These are phyloP conservation scores for Sanghuangporus weigelae DNA, from an alignment of 1,284 basidiomycete genomes.

Conservation along the genomic window DNA sequence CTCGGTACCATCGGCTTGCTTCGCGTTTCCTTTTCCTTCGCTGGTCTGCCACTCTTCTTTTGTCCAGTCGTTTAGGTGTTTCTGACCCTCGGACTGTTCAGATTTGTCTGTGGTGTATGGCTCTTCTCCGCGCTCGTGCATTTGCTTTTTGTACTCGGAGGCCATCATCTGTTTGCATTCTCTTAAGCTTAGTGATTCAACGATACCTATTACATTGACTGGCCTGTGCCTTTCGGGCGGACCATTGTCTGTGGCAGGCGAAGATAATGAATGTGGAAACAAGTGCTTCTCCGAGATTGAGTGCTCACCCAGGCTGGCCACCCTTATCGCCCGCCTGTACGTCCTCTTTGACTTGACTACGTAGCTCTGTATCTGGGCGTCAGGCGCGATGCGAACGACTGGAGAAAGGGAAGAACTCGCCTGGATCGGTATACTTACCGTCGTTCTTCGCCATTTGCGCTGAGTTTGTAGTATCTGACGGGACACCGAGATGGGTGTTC, in stretches of 20 bases:
- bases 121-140: constrained; percentile 16
- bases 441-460: constrained; percentile 13
- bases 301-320: constrained; percentile 14
- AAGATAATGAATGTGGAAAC: not conserved
- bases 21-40: constrained; percentile 12
- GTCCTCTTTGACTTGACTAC: constrained; percentile 15
- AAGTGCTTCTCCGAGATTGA: not conserved
- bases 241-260: constrained; percentile 11
- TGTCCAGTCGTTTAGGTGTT: constrained; percentile 15
- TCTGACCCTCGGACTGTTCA: constrained; percentile 14
- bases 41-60: constrained; percentile 18
- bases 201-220: not conserved
- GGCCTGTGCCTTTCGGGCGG: constrained; percentile 18
- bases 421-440: constrained; percentile 17
- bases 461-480: not conserved
- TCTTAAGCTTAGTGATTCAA: too few species aligned
- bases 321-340: constrained; percentile 14
- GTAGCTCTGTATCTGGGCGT: constrained; percentile 4
- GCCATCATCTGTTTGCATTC: constrained; percentile 11
- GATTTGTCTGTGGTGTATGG: constrained; percentile 18
- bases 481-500: not conserved
- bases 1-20: constrained; percentile 16
- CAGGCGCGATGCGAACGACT: not conserved
- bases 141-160: constrained; percentile 16
- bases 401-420: not conserved